Evolutionary conservation across 352 stramenopile species (phyloP).

Genomic region (Phytophthora tubulina): DNA sequence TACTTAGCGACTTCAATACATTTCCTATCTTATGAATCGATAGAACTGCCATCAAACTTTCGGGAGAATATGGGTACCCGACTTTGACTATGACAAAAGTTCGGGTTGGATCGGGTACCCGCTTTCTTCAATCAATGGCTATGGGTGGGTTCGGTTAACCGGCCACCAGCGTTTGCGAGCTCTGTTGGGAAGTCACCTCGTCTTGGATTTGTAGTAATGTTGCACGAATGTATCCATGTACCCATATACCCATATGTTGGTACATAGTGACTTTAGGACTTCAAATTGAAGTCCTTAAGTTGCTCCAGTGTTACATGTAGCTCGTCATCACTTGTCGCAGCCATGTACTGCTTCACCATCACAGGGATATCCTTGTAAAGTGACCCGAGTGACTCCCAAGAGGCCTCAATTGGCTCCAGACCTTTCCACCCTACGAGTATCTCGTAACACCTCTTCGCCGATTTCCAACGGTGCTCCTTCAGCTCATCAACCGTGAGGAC

Average conservation of each 20-base stretch:
- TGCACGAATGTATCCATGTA: conserved; percentile 10
- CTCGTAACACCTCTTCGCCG: neutral
- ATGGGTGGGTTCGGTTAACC: too few species aligned
- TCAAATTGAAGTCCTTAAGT: conserved; percentile 13
- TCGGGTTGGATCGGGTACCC: too few species aligned
- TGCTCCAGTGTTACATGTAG: conserved; percentile 1
- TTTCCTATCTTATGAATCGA: too few species aligned
- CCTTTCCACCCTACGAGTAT: conserved; percentile 23
- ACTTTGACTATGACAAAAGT: too few species aligned
- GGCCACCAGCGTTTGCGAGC: too few species aligned
- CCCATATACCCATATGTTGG: neutral
- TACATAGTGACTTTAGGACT: neutral
- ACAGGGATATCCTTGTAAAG: conserved; percentile 19
- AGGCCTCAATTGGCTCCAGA: conserved; percentile 25
- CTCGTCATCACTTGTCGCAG: neutral
- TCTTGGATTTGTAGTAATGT: neutral
- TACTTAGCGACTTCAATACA: too few species aligned
- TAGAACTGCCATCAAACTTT: too few species aligned
- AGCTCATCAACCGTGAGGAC: conserved; percentile 30
- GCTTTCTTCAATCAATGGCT: too few species aligned
- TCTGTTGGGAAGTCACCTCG: too few species aligned
- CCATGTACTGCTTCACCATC: conserved; percentile 22
- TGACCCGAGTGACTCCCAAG: conserved; percentile 13
- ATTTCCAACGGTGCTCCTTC: conserved; percentile 20
- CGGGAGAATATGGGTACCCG: too few species aligned